Evolutionary conservation across 148 eudicot genomes (phyloP).

Genomic region (Camellia japonica): DNA sequence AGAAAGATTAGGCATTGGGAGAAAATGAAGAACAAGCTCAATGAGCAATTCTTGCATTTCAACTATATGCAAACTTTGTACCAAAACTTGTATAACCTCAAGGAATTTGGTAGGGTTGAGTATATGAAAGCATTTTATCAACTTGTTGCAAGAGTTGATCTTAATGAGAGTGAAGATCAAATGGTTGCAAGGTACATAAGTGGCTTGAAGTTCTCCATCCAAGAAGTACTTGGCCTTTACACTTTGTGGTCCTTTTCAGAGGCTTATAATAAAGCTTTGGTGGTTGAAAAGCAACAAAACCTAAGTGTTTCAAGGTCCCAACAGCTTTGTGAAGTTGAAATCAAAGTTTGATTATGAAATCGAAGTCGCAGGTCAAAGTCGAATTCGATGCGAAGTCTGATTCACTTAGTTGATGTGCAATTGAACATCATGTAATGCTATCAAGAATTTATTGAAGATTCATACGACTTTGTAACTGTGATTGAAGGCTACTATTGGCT

Average conservation of each 20-base stretch:
- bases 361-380: too few species aligned
- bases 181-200: not conserved
- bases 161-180: not conserved
- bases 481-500: too few species aligned
- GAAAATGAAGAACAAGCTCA: slow-evolving; percentile 1
- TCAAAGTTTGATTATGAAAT: too few species aligned
- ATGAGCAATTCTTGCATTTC: not conserved
- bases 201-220: not conserved
- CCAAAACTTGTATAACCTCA: not conserved
- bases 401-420: too few species aligned
- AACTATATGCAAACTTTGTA: not conserved
- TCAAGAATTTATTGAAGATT: too few species aligned
- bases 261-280: not conserved
- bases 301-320: not conserved
- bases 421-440: too few species aligned
- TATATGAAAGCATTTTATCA: not conserved
- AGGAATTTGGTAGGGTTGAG: not conserved
- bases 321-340: not conserved
- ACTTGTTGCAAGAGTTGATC: not conserved
- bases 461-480: too few species aligned
- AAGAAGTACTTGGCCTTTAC: not conserved
- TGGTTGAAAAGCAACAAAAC: not conserved
- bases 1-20: not conserved
- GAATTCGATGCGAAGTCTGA: too few species aligned
- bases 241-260: not conserved